Conservation (phyloP, 345 rosid genomes). For the Populus deltoides region DNA sequence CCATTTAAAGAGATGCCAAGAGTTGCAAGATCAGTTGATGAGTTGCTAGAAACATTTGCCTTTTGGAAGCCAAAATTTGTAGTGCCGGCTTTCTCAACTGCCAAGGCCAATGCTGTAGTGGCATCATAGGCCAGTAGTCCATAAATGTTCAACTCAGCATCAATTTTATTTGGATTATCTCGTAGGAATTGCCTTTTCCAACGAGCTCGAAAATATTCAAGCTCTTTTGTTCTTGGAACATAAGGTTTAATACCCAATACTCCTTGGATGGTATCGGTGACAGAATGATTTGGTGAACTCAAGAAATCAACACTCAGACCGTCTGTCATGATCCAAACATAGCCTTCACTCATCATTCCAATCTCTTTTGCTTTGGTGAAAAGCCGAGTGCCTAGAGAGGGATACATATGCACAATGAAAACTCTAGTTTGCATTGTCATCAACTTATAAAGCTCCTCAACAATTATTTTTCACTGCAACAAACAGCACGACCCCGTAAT, state of each 20-base stretch:
- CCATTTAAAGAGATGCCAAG: not conserved
- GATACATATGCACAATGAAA: constrained; percentile 28
- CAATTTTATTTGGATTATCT: constrained; percentile 15
- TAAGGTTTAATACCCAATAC: constrained; percentile 37
- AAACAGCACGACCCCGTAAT: too few species aligned
- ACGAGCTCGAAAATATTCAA: constrained; percentile 17
- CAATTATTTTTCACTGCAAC: too few species aligned
- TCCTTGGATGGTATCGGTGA: constrained; percentile 39
- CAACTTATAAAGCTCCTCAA: constrained; percentile 47
- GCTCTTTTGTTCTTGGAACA: constrained; percentile 8
- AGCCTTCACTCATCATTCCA: too few species aligned
- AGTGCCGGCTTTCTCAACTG: constrained; percentile 20
- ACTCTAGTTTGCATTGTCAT: constrained; percentile 53
- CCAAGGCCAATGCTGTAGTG: constrained; percentile 29
- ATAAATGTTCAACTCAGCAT: constrained; percentile 10
- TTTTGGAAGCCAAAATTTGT: not conserved
- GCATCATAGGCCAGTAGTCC: constrained; percentile 42
- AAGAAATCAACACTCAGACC: too few species aligned
- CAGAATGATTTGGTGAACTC: not conserved
- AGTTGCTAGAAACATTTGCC: not conserved
- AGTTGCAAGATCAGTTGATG: too few species aligned
- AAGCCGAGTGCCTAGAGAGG: too few species aligned
- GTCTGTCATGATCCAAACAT: too few species aligned
- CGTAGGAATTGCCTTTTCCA: constrained; percentile 25
- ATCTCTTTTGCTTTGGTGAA: too few species aligned